Base-by-base conservation (phyloP, 352 stramenopile genomes). In the Globisporangium okanoganense region DNA sequence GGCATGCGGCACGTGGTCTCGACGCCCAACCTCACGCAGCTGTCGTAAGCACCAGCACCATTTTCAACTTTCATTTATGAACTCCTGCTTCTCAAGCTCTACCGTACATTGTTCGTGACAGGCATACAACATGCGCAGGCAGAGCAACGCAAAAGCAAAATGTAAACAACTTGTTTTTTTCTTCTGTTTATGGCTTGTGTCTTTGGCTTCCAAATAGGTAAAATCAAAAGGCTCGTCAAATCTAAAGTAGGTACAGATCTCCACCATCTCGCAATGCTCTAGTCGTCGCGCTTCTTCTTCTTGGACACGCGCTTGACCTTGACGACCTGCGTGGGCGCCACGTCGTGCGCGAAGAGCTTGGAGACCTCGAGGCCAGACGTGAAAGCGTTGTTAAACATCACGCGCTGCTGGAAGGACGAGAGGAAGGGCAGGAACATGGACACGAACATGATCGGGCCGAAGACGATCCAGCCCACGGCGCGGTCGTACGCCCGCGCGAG, bases 311-410 rank as follows among this genome's bases (percentile, higher is more conserved):
- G 80, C 76, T 95, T 95, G 43, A 92, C 82, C 75, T 94, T 95
- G 61, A 93, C 82, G 20, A 92, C 79, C 62, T 91, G 82, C 25
- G 79, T 70, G 22, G 83, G 82, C 2, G 83, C 83, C 58, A 90
- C 86, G 36, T 95, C 86, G 72, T 95, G 83, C 20, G 86, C 76
- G 62, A 95, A 94, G 33, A 95, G 82, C 73, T 94, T 95, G 60
- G 86, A 94, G 52, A 95, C 86, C 61, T 95, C 86, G 8, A 95
- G 67, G 33, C 86, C 86, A 13, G 86, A 92, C 51, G 84, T 95
- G 67, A 95, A 95, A 25, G 86, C 86, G 62, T 89, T 92, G 75
- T 95, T 95, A 66, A 95, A 95, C 86, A 95, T 95, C 56, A 95
- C 82, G 56, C 86, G 84, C 71, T 95, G 84, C 73, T 95, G 86